phyloP scores from a whole-genome alignment of 2,329 filamentous ascomycete species.

The Epichloe uncinata region DNA sequence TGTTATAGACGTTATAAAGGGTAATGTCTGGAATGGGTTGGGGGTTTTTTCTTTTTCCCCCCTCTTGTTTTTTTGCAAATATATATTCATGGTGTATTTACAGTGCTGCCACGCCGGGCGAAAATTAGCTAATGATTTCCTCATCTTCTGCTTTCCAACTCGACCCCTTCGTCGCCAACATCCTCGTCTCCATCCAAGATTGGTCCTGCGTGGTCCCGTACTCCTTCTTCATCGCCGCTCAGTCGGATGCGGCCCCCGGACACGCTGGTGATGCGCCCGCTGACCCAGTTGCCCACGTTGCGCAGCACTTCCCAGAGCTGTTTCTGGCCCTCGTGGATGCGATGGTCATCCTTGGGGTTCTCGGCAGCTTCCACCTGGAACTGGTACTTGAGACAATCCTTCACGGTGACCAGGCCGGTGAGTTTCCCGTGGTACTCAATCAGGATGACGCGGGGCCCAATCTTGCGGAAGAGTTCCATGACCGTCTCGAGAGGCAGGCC shows the following conservation, averaged over 20 bases:
- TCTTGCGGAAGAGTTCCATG: conserved; percentile 98
- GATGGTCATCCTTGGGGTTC: conserved; percentile 48
- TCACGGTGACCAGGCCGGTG: conserved; percentile 80
- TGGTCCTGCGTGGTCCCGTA: conserved; percentile 30
- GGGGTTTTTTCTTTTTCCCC: too few species aligned
- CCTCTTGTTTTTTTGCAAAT: too few species aligned
- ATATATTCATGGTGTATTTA: too few species aligned
- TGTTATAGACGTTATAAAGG: too few species aligned
- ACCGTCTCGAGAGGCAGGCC: conserved; percentile 87
- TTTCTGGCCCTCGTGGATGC: conserved; percentile 46
- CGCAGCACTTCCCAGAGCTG: conserved; percentile 48
- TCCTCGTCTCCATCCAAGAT: conserved; percentile 32
- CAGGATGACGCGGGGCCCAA: conserved; percentile 84
- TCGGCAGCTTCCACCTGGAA: conserved; percentile 89
- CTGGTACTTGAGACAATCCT: conserved; percentile 94
- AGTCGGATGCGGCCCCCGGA: conserved; percentile 49
- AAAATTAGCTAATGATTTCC: neutral
- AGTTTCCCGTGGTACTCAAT: conserved; percentile 81
- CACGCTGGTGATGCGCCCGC: conserved; percentile 36
- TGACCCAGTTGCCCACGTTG: conserved; percentile 43
- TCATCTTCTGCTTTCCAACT: conserved; percentile 26
- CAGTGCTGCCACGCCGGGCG: too few species aligned
- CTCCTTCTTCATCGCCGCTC: conserved; percentile 23
- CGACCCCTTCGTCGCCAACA: conserved; percentile 26
- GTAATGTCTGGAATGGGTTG: too few species aligned